Percentiles rank a stretch among this genome's conserved stretches.
These are phyloP conservation scores for Hygrophila difformis DNA, from an alignment of 257 asterid genomes.

Conservation along the genomic window DNA sequence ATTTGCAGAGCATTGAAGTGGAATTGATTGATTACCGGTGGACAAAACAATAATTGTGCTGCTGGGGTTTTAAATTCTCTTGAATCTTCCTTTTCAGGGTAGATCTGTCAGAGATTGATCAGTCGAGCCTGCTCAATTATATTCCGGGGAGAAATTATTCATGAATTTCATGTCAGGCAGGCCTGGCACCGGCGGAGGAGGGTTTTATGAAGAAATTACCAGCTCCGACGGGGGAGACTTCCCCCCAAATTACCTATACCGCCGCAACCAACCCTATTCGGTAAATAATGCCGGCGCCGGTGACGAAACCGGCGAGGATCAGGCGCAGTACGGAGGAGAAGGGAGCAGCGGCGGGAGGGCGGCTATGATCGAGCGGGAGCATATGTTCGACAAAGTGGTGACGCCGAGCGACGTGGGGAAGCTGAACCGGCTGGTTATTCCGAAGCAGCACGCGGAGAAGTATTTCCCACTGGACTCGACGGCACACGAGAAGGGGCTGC, in stretches of 20 bases:
- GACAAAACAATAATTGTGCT: no score
- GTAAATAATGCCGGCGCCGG: conserved; percentile 2
- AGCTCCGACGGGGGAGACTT: conserved; percentile 8
- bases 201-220: conserved; percentile 28
- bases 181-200: conserved; percentile 12
- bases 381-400: conserved; percentile 95
- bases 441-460: conserved; percentile 92
- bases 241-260: no score
- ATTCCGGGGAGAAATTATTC: not conserved
- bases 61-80: no score
- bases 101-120: conserved; percentile 31
- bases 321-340: conserved; percentile 14
- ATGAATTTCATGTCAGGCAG: conserved; percentile 49
- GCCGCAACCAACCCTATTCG: not conserved
- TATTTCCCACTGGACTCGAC: conserved; percentile 81
- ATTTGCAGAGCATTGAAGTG: no score
- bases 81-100: not conserved
- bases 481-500: conserved; percentile 66
- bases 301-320: conserved; percentile 12
- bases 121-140: conserved; percentile 10
- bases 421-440: conserved; percentile 76
- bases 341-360: conserved; percentile 15
- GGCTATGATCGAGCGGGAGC: conserved; percentile 45
- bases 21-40: no score
- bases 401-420: conserved; percentile 98